phyloP scores from a whole-genome alignment of 2,329 filamentous ascomycete genomes.

The Sarocladium strictum region DNA sequence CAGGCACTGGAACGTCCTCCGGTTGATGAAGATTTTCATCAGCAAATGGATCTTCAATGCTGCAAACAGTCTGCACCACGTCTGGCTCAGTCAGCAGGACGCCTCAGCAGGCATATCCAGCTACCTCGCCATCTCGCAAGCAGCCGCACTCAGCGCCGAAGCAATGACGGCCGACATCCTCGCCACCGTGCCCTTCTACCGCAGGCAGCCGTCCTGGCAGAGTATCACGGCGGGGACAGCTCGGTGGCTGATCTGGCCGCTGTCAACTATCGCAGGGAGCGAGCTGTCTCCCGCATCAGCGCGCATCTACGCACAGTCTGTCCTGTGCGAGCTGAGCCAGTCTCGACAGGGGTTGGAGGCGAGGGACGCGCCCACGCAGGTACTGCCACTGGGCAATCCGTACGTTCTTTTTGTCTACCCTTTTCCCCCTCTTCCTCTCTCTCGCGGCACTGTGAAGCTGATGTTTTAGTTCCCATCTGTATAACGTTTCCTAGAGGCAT shows the following conservation, averaged over 20 bases:
- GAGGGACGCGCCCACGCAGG: conserved; percentile 52
- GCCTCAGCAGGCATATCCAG: background rate
- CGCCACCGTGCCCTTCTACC: conserved; percentile 46
- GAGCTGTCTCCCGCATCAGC: background rate
- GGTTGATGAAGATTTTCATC: background rate
- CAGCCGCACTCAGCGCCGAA: background rate
- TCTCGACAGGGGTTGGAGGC: conserved; percentile 72
- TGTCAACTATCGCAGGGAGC: background rate
- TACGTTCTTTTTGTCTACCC: no score
- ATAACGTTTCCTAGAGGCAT: no score
- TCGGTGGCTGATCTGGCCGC: background rate
- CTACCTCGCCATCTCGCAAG: background rate
- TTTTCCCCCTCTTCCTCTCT: no score
- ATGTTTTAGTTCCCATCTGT: no score
- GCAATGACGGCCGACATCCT: conserved; percentile 68
- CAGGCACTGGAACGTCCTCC: background rate
- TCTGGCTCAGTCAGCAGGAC: background rate
- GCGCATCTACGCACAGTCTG: background rate
- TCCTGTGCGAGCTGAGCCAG: background rate
- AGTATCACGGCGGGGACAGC: background rate
- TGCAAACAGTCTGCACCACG: background rate
- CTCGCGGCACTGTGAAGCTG: no score
- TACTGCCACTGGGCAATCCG: conserved; percentile 36
- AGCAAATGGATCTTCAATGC: background rate
- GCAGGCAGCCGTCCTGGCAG: background rate